These are phyloP conservation scores for Sanghuangporus sanghuang DNA, from an alignment of 1,284 basidiomycete species.

Conservation along the genomic window DNA sequence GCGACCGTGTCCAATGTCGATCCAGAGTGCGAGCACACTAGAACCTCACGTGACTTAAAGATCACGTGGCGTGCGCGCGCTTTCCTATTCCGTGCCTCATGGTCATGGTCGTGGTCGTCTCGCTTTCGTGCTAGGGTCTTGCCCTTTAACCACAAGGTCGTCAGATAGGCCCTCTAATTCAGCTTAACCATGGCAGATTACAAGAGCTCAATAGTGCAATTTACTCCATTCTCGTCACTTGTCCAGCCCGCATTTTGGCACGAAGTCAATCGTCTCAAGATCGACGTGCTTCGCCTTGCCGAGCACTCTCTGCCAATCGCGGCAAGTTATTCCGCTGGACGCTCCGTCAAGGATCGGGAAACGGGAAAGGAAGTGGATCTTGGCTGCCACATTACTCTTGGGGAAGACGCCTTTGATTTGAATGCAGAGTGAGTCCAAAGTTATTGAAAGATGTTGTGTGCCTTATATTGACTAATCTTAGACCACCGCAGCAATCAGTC, in stretches of 20 bases:
- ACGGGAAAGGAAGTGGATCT: constrained; percentile 60
- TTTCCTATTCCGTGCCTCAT: neutral
- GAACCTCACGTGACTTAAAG: neutral
- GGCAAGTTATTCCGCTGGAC: constrained; percentile 69
- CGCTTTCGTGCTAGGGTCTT: neutral
- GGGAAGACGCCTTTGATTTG: constrained; percentile 52
- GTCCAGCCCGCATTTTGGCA: constrained; percentile 95
- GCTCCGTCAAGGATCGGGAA: constrained; percentile 70
- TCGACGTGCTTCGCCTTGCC: constrained; percentile 84
- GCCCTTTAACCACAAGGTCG: neutral
- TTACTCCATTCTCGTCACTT: constrained; percentile 81
- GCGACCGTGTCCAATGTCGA: neutral
- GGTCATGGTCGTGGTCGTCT: too few species aligned
- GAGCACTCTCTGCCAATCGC: constrained; percentile 64
- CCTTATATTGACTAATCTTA: constrained; percentile 24
- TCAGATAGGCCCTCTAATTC: neutral
- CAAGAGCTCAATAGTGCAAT: constrained; percentile 56
- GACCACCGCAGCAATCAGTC: constrained; percentile 38
- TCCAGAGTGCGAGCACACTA: too few species aligned
- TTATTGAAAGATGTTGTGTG: constrained; percentile 8
- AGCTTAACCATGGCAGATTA: neutral
- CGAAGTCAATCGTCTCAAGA: constrained; percentile 82
- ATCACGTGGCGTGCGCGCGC: neutral
- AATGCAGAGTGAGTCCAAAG: constrained; percentile 30
- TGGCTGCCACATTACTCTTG: constrained; percentile 55